Percentiles rank a stretch among this genome's conserved stretches.
These are phyloP conservation scores for Aspergillus transmontanensis DNA, from an alignment of 2,329 filamentous ascomycete species.

Conservation along the genomic window DNA sequence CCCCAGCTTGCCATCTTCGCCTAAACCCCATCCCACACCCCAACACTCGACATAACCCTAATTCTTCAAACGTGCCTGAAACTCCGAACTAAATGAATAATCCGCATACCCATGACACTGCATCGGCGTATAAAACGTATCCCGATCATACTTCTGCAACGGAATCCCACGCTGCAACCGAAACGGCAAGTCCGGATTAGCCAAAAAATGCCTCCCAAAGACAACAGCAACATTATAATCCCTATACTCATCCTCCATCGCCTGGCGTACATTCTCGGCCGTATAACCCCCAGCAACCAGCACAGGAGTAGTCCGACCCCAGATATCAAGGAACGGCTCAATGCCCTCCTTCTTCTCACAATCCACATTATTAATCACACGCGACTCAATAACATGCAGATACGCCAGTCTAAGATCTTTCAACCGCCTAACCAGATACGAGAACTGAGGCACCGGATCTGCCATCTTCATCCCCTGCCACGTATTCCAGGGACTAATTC, in stretches of 20 bases:
- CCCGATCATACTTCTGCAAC: slow-evolving; percentile 39
- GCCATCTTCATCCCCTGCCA: slow-evolving; percentile 55
- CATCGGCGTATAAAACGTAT: slow-evolving; percentile 40
- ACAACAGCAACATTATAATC: slow-evolving; percentile 29
- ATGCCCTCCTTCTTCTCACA: slow-evolving; percentile 13
- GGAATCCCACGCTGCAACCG: slow-evolving; percentile 36
- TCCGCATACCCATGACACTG: slow-evolving; percentile 36
- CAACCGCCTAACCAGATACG: slow-evolving; percentile 14
- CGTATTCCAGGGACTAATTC: slow-evolving; percentile 42
- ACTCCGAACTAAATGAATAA: slow-evolving; percentile 26
- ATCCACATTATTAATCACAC: slow-evolving; percentile 8
- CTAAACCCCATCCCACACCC: too few relatives aligned
- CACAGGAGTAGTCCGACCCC: slow-evolving; percentile 8
- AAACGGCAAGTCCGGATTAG: slow-evolving; percentile 46
- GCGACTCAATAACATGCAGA: slow-evolving; percentile 16
- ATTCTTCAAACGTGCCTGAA: not conserved
- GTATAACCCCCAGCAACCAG: slow-evolving; percentile 17
- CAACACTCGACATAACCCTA: too few relatives aligned
- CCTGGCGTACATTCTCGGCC: slow-evolving; percentile 3
- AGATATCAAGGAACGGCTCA: slow-evolving; percentile 11
- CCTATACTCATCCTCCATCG: slow-evolving; percentile 11
- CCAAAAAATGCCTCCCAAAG: slow-evolving; percentile 43
- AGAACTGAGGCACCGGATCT: slow-evolving; percentile 63
- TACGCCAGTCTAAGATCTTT: slow-evolving; percentile 10
- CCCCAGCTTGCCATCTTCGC: too few relatives aligned